Conservation (phyloP, 495 filamentous ascomycete genomes). For the Penicillium diatomitis region DNA sequence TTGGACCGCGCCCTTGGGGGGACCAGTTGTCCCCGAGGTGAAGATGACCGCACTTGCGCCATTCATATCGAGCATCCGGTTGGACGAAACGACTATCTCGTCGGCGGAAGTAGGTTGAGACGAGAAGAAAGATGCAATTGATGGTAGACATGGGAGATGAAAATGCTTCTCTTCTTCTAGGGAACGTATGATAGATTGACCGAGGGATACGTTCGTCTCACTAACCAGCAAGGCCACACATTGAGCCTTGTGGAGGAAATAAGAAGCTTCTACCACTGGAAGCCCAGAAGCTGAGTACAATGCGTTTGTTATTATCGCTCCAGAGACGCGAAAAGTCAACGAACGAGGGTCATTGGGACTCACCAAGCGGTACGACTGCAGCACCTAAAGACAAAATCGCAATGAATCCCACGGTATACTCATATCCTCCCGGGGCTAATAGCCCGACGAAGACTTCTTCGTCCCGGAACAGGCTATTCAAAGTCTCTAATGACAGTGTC, state of each 20-base stretch:
- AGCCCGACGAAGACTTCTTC: slow-evolving; percentile 39
- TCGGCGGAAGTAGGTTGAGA: slow-evolving; percentile 3
- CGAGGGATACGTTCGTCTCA: slow-evolving; percentile 8
- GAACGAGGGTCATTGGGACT: neutral
- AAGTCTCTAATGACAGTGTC: slow-evolving; percentile 4
- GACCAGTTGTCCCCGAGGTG: slow-evolving; percentile 38
- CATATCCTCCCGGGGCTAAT: slow-evolving; percentile 38
- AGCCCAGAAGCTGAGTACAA: slow-evolving; percentile 12
- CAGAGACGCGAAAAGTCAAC: too few relatives aligned
- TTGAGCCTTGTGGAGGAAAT: slow-evolving; percentile 28
- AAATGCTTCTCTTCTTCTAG: slow-evolving; percentile 10
- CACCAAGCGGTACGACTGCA: slow-evolving; percentile 28
- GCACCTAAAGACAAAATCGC: slow-evolving; percentile 36
- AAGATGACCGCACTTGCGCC: slow-evolving; percentile 25
- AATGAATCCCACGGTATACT: slow-evolving; percentile 38
- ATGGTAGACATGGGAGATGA: slow-evolving; percentile 12
- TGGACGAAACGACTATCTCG: slow-evolving; percentile 16
- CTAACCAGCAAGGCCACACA: slow-evolving; percentile 17
- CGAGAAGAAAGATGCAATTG: slow-evolving; percentile 12
- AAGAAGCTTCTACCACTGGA: slow-evolving; percentile 35
- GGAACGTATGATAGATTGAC: slow-evolving; percentile 7
- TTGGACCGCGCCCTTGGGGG: slow-evolving; percentile 38
- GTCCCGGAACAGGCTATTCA: slow-evolving; percentile 16
- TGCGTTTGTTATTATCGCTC: neutral
- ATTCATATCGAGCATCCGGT: slow-evolving; percentile 17